Percentiles rank a stretch among this genome's conserved stretches.
Evolutionary conservation across 768 basidiomycete species (phyloP).

Genomic region (Trametes cubensis): DNA sequence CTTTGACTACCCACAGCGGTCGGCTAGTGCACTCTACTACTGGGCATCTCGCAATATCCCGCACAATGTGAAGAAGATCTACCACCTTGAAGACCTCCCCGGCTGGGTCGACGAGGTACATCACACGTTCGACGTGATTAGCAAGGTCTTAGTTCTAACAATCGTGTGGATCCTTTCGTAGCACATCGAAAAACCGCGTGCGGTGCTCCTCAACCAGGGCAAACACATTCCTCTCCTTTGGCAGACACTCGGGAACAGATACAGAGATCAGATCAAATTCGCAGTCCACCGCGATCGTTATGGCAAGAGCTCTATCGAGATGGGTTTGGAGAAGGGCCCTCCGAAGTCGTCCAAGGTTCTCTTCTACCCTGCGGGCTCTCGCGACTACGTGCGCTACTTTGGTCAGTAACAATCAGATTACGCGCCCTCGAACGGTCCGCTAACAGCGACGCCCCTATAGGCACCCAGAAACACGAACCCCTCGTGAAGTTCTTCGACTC

Average conservation of each 20-base stretch:
- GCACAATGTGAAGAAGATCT: conserved; percentile 64
- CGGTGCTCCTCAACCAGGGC: conserved; percentile 73
- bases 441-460: conserved; percentile 37
- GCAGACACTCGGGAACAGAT: conserved; percentile 79
- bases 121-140: conserved; percentile 12
- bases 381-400: conserved; percentile 61
- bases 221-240: conserved; percentile 78
- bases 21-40: conserved; percentile 70
- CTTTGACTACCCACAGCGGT: conserved; percentile 72
- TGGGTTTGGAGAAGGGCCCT: conserved; percentile 61
- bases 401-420: conserved; percentile 44
- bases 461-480: conserved; percentile 72
- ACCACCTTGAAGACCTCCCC: conserved; percentile 55
- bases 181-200: conserved; percentile 51
- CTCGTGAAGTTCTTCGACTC: conserved; percentile 75
- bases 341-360: conserved; percentile 66
- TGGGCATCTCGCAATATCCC: conserved; percentile 79
- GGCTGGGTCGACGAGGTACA: conserved; percentile 73
- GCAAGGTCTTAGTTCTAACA: neutral
- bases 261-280: conserved; percentile 61
- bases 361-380: conserved; percentile 65
- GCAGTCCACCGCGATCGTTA: conserved; percentile 67
- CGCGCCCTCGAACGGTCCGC: neutral
- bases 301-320: conserved; percentile 54
- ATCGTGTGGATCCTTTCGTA: conserved; percentile 17